Evolutionary conservation across 1,139 yeast genomes (phyloP).

Genomic region (Pichia sp.): DNA sequence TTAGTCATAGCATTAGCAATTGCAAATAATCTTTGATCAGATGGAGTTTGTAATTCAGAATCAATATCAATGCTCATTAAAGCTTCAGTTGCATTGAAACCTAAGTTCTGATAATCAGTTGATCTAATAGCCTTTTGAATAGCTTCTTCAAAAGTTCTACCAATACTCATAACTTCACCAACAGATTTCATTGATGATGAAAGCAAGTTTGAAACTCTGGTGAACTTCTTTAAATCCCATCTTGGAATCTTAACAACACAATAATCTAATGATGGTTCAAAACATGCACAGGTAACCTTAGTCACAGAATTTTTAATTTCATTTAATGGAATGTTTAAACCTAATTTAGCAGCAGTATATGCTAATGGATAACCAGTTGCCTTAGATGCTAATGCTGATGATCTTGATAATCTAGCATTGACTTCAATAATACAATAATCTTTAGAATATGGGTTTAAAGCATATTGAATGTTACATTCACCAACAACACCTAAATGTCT

Average conservation of each 20-base stretch:
- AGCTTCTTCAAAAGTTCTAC: slow-evolving; percentile 97
- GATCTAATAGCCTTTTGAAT: slow-evolving; percentile 97
- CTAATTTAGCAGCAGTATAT: slow-evolving; percentile 95
- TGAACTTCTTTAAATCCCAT: slow-evolving; percentile 97
- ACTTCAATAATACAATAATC: slow-evolving; percentile 98
- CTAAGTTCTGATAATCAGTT: slow-evolving; percentile 89
- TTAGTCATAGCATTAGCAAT: slow-evolving; percentile 84
- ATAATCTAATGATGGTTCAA: slow-evolving; percentile 96
- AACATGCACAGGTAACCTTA: slow-evolving; percentile 91
- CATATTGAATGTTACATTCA: slow-evolving; percentile 98
- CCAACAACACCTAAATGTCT: slow-evolving; percentile 99
- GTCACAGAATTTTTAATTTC: slow-evolving; percentile 93
- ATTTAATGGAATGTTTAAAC: slow-evolving; percentile 86
- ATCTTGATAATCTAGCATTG: slow-evolving; percentile 94
- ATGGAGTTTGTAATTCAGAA: slow-evolving; percentile 85
- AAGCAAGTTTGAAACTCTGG: slow-evolving; percentile 81
- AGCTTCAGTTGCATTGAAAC: slow-evolving; percentile 85
- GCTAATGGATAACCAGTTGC: slow-evolving; percentile 99
- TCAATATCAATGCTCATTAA: slow-evolving; percentile 88
- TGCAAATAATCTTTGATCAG: slow-evolving; percentile 94
- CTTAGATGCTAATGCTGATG: slow-evolving; percentile 97
- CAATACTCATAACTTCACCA: slow-evolving; percentile 98
- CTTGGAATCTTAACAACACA: slow-evolving; percentile 98
- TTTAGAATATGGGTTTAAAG: slow-evolving; percentile 86
- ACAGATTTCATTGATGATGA: slow-evolving; percentile 97